Evolutionary conservation across 2,329 filamentous ascomycete species (phyloP).

Genomic region (Leptosphaerulina australis): DNA sequence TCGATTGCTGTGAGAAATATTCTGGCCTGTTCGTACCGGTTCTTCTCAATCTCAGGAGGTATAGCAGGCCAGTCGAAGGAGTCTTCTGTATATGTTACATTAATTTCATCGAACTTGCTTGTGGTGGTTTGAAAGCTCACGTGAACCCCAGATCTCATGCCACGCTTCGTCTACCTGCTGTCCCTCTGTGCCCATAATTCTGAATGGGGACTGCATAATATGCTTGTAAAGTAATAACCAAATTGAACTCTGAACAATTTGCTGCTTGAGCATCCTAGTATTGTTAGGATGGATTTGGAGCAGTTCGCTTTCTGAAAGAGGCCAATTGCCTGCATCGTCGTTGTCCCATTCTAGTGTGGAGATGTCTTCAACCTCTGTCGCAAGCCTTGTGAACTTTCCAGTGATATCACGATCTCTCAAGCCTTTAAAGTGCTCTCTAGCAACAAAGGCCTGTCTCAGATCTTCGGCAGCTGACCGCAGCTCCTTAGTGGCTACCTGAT

Average conservation of each 20-base stretch:
- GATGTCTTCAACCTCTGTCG: slow-evolving; percentile 15
- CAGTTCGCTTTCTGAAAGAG: slow-evolving; percentile 13
- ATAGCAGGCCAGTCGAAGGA: slow-evolving; percentile 17
- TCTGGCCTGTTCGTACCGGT: slow-evolving; percentile 18
- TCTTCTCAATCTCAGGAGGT: slow-evolving; percentile 6
- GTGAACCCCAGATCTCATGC: slow-evolving; percentile 7
- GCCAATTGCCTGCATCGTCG: slow-evolving; percentile 10
- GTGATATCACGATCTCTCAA: slow-evolving; percentile 19
- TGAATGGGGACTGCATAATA: slow-evolving; percentile 21
- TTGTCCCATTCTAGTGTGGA: slow-evolving; percentile 23
- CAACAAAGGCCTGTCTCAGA: slow-evolving; percentile 13
- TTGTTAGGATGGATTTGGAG: slow-evolving; percentile 5
- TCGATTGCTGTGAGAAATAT: slow-evolving; percentile 6
- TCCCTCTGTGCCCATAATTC: slow-evolving; percentile 19
- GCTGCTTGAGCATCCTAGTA: slow-evolving; percentile 17
- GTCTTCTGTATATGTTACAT: not conserved
- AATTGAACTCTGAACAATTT: slow-evolving; percentile 20
- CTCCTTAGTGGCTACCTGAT: not conserved
- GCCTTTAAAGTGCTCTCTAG: slow-evolving; percentile 24
- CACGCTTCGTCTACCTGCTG: slow-evolving; percentile 8
- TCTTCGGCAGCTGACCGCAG: slow-evolving; percentile 7
- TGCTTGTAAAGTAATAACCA: slow-evolving; percentile 19
- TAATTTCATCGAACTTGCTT: not conserved
- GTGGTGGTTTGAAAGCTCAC: slow-evolving; percentile 5
- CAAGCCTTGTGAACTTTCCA: slow-evolving; percentile 10